phyloP scores from a whole-genome alignment of 257 asterid genomes.

The Knoxia roxburghii region DNA sequence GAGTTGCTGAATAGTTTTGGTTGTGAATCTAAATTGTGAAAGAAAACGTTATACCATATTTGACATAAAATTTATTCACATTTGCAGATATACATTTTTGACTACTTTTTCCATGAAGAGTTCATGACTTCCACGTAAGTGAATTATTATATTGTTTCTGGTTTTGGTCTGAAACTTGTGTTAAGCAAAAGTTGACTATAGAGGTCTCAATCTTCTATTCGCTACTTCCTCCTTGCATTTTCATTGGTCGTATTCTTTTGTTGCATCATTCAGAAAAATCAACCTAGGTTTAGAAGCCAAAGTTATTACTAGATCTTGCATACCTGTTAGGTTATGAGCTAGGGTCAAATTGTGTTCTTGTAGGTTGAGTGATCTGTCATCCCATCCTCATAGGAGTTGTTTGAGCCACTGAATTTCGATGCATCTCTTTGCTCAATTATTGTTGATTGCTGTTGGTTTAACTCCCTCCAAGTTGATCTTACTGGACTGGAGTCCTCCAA shows the following conservation, averaged over 20 bases:
- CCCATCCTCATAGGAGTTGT: no score
- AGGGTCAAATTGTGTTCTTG: no score
- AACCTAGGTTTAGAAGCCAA: no score
- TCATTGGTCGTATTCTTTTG: neutral
- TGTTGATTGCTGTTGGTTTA: neutral
- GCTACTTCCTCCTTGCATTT: neutral
- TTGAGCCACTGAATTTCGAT: no score
- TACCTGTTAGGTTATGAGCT: no score
- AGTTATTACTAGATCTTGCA: no score
- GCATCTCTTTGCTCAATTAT: no score
- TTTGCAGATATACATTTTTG: constrained; percentile 78
- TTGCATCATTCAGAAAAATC: neutral
- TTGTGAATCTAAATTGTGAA: neutral
- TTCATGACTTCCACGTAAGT: constrained; percentile 99
- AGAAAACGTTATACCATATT: neutral
- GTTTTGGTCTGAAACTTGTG: neutral
- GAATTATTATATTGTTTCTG: neutral
- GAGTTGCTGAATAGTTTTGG: constrained; percentile 23
- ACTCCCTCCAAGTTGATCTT: neutral
- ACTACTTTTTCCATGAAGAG: constrained; percentile 87
- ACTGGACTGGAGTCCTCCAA: neutral
- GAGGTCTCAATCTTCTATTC: neutral
- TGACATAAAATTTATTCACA: constrained; percentile 5
- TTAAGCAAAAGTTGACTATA: neutral
- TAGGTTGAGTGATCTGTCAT: no score